These are phyloP conservation scores for Entelexis paramagnoliae DNA, from an alignment of 1,139 yeast genomes.

Conservation along the genomic window DNA sequence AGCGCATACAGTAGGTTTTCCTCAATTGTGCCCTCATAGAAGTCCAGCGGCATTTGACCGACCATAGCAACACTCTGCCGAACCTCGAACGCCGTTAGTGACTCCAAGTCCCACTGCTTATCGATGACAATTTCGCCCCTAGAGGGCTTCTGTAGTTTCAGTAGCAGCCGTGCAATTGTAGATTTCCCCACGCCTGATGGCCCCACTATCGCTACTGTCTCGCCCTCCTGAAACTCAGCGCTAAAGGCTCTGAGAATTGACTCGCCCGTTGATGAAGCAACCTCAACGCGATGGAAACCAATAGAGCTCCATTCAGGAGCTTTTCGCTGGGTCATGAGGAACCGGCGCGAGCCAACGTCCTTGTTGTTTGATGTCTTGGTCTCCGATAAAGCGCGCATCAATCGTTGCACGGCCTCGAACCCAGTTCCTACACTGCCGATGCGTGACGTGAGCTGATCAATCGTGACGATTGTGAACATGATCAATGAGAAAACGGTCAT, in stretches of 20 bases:
- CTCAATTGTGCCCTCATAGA: slow-evolving; percentile 64
- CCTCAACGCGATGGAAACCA: slow-evolving; percentile 12
- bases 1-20: slow-evolving; percentile 67
- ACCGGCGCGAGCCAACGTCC: not conserved
- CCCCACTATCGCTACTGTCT: slow-evolving; percentile 75
- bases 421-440: slow-evolving; percentile 75
- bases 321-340: not conserved
- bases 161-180: slow-evolving; percentile 57
- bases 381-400: slow-evolving; percentile 24
- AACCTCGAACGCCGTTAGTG: slow-evolving; percentile 50
- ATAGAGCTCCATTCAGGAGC: not conserved
- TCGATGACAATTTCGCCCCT: slow-evolving; percentile 57
- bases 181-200: slow-evolving; percentile 90
- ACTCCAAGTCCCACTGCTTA: slow-evolving; percentile 43
- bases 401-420: slow-evolving; percentile 30
- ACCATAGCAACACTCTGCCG: slow-evolving; percentile 66
- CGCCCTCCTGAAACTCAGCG: slow-evolving; percentile 47
- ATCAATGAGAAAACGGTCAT: slow-evolving; percentile 63
- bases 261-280: not conserved
- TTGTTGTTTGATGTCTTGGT: not conserved
- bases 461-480: slow-evolving; percentile 59
- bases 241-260: slow-evolving; percentile 24
- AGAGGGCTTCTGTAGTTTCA: slow-evolving; percentile 50
- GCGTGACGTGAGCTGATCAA: slow-evolving; percentile 49
- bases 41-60: slow-evolving; percentile 65